Evolutionary conservation across 2,329 filamentous ascomycete genomes (phyloP).

Genomic region (Fusarium graminum): DNA sequence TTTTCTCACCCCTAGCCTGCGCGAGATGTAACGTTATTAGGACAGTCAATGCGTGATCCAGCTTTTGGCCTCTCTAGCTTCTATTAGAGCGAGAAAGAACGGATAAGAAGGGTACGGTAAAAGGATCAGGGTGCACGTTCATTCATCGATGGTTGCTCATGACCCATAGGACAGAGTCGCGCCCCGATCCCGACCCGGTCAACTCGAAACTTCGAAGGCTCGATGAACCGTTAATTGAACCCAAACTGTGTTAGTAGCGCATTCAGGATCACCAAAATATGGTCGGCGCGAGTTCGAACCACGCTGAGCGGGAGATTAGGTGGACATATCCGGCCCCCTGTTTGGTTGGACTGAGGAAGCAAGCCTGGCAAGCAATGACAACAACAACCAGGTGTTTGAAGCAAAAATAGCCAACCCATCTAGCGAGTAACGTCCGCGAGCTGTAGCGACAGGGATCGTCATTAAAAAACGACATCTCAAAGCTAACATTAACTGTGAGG

Average conservation of each 20-base stretch:
- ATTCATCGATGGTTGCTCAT: neutral
- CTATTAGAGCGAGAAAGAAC: conserved; percentile 4
- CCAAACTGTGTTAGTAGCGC: conserved; percentile 17
- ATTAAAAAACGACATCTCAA: neutral
- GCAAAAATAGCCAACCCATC: conserved; percentile 13
- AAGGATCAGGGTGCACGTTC: neutral
- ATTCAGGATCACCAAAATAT: conserved; percentile 1
- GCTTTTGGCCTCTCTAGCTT: neutral
- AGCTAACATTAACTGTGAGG: neutral
- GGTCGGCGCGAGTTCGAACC: conserved; percentile 9
- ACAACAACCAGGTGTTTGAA: conserved; percentile 11
- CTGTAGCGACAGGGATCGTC: conserved; percentile 2
- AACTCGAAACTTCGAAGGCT: conserved; percentile 21
- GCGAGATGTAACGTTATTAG: conserved; percentile 26
- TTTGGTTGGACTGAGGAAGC: conserved; percentile 1
- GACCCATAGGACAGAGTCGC: conserved; percentile 21
- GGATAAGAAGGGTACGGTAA: conserved; percentile 13
- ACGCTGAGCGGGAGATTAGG: conserved; percentile 24
- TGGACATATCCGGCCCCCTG: conserved; percentile 18
- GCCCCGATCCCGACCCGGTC: neutral
- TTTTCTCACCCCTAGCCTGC: neutral
- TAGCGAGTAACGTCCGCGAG: conserved; percentile 4
- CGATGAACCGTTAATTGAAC: conserved; percentile 8
- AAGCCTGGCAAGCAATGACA: conserved; percentile 5
- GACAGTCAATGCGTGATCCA: conserved; percentile 31